Conservation (phyloP, 345 rosid species). For the Luvunga scandens region DNA sequence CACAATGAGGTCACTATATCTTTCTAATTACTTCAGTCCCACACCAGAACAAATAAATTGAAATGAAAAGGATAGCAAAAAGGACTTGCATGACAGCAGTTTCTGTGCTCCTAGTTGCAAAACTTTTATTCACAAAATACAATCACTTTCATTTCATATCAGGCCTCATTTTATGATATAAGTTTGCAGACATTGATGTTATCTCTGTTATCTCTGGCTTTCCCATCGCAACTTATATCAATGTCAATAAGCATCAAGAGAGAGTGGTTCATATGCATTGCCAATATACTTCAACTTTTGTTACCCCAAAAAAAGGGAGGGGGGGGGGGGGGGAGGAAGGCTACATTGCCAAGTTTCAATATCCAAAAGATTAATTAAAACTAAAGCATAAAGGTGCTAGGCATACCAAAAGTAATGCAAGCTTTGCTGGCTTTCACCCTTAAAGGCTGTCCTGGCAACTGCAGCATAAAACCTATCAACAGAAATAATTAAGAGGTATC, state of each 20-base stretch:
- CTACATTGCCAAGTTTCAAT: too few species aligned
- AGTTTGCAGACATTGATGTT: neutral
- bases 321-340: too few species aligned
- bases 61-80: too few species aligned
- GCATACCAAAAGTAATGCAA: constrained; percentile 93
- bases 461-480: constrained; percentile 88
- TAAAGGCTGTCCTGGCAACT: constrained; percentile 86
- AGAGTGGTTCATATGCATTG: neutral
- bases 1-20: neutral
- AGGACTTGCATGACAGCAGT: neutral
- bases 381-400: neutral
- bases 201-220: neutral
- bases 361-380: neutral
- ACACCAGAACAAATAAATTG: neutral
- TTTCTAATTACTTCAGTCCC: neutral
- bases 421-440: constrained; percentile 90
- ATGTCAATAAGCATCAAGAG: neutral
- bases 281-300: too few species aligned
- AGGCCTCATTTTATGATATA: neutral
- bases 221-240: neutral
- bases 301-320: too few species aligned
- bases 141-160: neutral
- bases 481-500: constrained; percentile 15
- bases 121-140: neutral
- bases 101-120: neutral